phyloP scores from a whole-genome alignment of 495 filamentous ascomycete species.

The Neurospora sp. region DNA sequence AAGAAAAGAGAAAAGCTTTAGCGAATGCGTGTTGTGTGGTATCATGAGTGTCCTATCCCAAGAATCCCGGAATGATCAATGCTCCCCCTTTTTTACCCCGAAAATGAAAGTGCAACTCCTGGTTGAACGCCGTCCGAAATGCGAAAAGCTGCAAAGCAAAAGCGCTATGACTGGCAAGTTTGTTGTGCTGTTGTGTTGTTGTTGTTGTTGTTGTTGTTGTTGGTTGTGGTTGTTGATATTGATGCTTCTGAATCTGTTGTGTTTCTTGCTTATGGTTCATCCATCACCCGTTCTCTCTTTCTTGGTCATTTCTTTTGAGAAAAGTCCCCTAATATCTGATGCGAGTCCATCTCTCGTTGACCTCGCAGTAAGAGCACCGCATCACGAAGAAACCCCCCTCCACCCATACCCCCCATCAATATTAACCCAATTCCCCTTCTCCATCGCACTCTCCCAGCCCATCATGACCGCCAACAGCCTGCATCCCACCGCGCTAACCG shows the following conservation, averaged over 20 bases:
- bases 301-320: background rate
- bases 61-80: background rate
- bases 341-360: background rate
- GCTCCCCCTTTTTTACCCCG: background rate
- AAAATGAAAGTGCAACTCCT: background rate
- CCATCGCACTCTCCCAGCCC: constrained; percentile 62
- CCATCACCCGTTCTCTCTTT: background rate
- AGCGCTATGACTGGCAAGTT: background rate
- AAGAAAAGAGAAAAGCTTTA: background rate
- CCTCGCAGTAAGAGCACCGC: background rate
- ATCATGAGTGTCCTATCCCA: background rate
- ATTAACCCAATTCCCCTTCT: constrained; percentile 51
- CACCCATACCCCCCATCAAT: constrained; percentile 59
- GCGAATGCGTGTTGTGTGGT: background rate
- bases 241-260: background rate
- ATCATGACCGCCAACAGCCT: constrained; percentile 64
- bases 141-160: background rate
- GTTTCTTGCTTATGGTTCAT: background rate
- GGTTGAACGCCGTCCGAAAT: background rate
- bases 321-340: background rate
- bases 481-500: constrained; percentile 55
- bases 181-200: background rate
- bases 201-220: background rate
- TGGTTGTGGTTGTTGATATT: background rate
- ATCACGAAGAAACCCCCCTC: constrained; percentile 29